Base-by-base conservation (phyloP, 75 land plant species). In the Chamaecyparis obtusa region DNA sequence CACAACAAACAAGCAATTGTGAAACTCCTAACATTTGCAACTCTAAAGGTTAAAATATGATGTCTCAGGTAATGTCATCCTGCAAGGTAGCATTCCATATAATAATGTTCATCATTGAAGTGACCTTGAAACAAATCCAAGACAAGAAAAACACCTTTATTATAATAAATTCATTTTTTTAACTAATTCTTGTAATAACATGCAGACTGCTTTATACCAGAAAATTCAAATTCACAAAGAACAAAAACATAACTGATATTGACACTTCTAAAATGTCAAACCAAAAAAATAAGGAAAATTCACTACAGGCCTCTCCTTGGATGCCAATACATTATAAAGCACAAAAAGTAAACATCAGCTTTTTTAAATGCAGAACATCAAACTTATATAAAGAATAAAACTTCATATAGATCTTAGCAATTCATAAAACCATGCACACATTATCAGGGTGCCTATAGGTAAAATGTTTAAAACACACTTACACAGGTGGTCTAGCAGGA, bases 401-500 rank as follows among this genome's bases (percentile, higher is more conserved):
- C 11, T 30, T 10, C 2, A 2, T 30, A 13, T n/a, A 71, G 74
- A 30, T 71, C 9, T 30, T 71, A 2, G 35, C 74, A 71, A 9
- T 71, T 10, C 74, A 27, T n/a, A 9, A 71, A 10, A 71, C 30
- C 75, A 71, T 17, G 75, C 75, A 71, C 10, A 9, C 33, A 0
- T 19, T 71, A 30, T 32, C 75, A n/a, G 33, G 75, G 13, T n/a
- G 24, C 30, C 13, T n/a, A 30, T 71, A 9, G 33, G 11, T n/a
- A 32, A 72, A 87, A n/a, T n/a, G 44, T 33, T 19, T 19, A 39
- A 33, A 90, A 84, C 60, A 77, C 81, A 90, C 96, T 86, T 95
- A 96, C 98, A 89, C 69, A 84, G 95, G 93, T 30, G 85, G 94
- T 85, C 90, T 87, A 74, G 90, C 86, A 71, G 91, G 90, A 89